These are phyloP conservation scores for Trichoderma sp. DNA, from an alignment of 2,329 filamentous ascomycete species.

Conservation along the genomic window DNA sequence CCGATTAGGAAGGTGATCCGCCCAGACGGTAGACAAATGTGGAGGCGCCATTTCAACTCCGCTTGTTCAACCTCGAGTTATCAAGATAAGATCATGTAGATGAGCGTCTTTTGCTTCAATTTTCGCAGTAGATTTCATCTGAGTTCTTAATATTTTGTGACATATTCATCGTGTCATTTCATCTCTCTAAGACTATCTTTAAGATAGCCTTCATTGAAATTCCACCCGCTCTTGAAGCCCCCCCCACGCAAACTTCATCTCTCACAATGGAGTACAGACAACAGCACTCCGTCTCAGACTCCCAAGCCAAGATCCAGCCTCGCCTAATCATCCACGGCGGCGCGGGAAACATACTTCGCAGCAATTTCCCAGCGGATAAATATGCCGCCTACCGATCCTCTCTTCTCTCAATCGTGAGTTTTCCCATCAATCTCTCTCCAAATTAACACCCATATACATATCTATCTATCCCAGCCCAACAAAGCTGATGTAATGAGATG, in stretches of 20 bases:
- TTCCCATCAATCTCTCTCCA: neutral
- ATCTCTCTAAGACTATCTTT: neutral
- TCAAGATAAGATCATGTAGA: neutral
- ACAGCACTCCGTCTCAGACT: constrained; percentile 16
- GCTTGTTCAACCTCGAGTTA: neutral
- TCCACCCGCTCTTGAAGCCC: neutral
- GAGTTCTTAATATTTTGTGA: too few species aligned
- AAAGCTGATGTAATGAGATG: neutral
- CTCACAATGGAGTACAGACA: constrained; percentile 42
- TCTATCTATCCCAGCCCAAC: neutral
- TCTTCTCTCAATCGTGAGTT: constrained; percentile 57
- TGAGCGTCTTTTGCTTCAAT: neutral
- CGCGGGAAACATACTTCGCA: constrained; percentile 64
- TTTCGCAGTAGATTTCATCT: neutral
- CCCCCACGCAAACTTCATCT: too few species aligned
- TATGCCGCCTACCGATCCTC: constrained; percentile 59
- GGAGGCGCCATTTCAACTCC: neutral
- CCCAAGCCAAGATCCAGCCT: constrained; percentile 41
- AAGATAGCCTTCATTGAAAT: neutral
- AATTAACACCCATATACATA: neutral
- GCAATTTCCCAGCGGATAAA: constrained; percentile 55
- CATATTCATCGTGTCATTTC: neutral
- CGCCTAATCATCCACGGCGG: constrained; percentile 70
- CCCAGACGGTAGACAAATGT: neutral
- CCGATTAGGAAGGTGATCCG: constrained; percentile 1